phyloP scores from a whole-genome alignment of 257 asterid species.

The Solanum dulcamara region DNA sequence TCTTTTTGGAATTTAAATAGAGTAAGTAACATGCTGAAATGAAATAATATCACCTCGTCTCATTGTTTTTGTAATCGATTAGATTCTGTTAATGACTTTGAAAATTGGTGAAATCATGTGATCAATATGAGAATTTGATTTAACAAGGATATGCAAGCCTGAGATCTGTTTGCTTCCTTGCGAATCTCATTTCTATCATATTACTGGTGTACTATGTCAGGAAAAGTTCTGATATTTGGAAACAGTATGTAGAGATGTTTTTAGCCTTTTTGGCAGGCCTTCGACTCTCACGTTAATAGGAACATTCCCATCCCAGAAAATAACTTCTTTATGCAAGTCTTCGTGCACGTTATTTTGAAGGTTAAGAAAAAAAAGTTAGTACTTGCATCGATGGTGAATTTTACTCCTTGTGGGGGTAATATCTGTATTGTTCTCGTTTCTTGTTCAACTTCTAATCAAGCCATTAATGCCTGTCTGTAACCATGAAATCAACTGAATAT shows the following conservation, averaged over 20 bases:
- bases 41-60: background rate
- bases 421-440: background rate
- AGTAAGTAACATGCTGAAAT: background rate
- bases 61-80: background rate
- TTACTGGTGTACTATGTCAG: background rate
- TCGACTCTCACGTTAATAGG: background rate
- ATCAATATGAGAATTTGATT: background rate
- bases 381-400: background rate
- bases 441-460: background rate
- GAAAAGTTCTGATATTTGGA: background rate
- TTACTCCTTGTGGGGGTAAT: background rate
- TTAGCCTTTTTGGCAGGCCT: background rate
- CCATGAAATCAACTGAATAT: background rate
- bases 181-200: background rate
- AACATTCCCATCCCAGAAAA: background rate
- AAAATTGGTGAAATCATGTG: background rate
- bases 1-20: background rate
- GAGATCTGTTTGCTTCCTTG: background rate
- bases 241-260: background rate
- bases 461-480: background rate
- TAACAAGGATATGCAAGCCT: background rate
- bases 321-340: background rate
- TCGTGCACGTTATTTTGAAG: background rate
- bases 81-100: background rate
- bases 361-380: background rate